Evolutionary conservation across 2,329 filamentous ascomycete species (phyloP), one percentile per base, ranked within the genome.

Genomic region (Microascus cirrosus): DNA sequence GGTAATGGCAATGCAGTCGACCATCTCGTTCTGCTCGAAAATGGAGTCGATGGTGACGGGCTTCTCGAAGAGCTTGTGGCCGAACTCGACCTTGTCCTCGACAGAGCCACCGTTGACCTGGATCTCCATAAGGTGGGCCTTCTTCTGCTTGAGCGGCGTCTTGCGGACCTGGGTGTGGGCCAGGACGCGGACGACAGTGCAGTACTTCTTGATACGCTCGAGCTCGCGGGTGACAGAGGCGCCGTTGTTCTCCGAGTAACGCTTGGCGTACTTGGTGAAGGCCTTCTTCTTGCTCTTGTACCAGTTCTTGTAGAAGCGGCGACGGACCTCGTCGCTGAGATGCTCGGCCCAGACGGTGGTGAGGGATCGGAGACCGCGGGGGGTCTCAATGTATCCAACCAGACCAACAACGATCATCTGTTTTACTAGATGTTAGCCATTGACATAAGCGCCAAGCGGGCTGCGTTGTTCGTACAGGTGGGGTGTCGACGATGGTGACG

Each of bases 231-330:
- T 91, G 82, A 97, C 88, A 72, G 90, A 91, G 69, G 89, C 81
- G 71, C 90, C 92, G 79, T 78, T 89, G 82, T 80, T 87, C 83
- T 97, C 93, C 65, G 93, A 91, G 87, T 97, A 90, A 87, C 95
- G 93, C 90, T 97, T 99, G 83, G 94, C 90, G 82, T 99, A 99
- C 85, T 95, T 96, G 85, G 94, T 99, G 84, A 99, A 99, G 63
- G 94, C 94, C 93, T 99, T 99, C 90, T 96, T 97, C 92, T 99
- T 99, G 85, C 86, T 91, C 89, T 96, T 96, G 89, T 99, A 99
- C 94, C 94, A 99, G 89, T 99, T 99, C 91, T 97, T 97, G 90
- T 99, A 99, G 90, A 99, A 99, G 75, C 94, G 90, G 73, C 94
- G 90, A 88, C 96, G 96, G 78, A 99, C 75, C 82, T 97, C 94